Evolutionary conservation across 441 rosid genomes (phyloP).

Genomic region (Biscutella auriculata): DNA sequence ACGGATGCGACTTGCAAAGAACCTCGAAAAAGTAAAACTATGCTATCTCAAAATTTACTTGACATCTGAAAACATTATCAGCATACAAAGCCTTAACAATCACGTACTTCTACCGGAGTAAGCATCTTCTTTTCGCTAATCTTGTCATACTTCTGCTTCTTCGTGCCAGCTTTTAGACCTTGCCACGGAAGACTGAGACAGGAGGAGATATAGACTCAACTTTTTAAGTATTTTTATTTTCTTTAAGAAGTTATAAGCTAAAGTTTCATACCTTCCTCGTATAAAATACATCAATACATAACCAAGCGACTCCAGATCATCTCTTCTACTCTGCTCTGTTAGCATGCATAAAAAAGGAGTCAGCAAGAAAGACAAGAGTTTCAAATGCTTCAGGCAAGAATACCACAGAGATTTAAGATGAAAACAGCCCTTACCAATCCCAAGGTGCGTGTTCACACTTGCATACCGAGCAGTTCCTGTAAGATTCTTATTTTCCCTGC

Average conservation of each 20-base stretch:
- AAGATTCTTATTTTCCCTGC: conserved; percentile 78
- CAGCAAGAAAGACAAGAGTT: background rate
- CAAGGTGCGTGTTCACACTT: conserved; percentile 84
- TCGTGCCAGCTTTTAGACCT: conserved; percentile 57
- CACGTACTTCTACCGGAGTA: too few relatives aligned
- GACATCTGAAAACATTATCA: too few relatives aligned
- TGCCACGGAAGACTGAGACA: conserved; percentile 61
- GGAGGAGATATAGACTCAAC: too few relatives aligned
- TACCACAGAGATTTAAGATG: too few relatives aligned
- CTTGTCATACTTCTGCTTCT: conserved; percentile 60
- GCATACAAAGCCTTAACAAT: too few relatives aligned
- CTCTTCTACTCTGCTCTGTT: conserved; percentile 92
- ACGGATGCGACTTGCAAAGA: too few relatives aligned
- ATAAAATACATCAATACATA: conserved; percentile 82
- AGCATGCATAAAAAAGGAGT: too few relatives aligned
- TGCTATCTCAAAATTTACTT: too few relatives aligned
- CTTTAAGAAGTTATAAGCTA: too few relatives aligned
- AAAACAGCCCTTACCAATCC: too few relatives aligned
- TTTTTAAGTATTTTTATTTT: too few relatives aligned
- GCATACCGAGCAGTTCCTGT: conserved; percentile 97
- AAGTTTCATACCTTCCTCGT: conserved; percentile 59
- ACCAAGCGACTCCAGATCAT: conserved; percentile 90
- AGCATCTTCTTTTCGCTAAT: conserved; percentile 71
- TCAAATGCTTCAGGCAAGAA: conserved; percentile 27
- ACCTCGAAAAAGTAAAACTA: too few relatives aligned